Evolutionary conservation across 2,329 filamentous ascomycete genomes (phyloP), one percentile per base, ranked within the genome.

Genomic region (Colletotrichum sp.): DNA sequence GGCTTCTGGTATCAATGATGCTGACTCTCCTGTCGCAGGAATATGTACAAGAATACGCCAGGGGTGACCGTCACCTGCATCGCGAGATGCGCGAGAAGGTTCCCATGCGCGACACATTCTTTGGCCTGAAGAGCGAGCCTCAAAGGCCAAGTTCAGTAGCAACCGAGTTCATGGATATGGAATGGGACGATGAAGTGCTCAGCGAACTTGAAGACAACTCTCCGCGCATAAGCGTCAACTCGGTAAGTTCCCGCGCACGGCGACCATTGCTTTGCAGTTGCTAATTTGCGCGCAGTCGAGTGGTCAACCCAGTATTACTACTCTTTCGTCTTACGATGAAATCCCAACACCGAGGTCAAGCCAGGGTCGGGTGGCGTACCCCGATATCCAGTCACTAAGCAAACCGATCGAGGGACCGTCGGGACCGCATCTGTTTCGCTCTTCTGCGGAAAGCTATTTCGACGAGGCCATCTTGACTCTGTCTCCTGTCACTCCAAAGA

Each of bases 291-390:
- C 72, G 64, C 26, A 80, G 79, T 79, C 79, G 60, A 75, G 77
- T 39, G 90, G 90, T 80, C 91, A 94, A 80, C 92, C 92, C 75
- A 98, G 95, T 87, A 92, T 96, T 82, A 96, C 95, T 5, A 98
- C 96, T 3, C 88, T 97, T 48, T 98, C 96, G 8, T 96, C 95
- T 2, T 96, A 94, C 80, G 95, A 98, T 81, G 96, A 98, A 82
- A 90, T 93, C 5, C 92, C 92, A 34, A 98, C 96, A 30, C 96
- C 96, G 21, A 90, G 92, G 77, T 94, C 94, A 61, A 90, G 87
- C 80, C 89, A 89, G 78, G 88, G 91, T 78, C 90, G 91, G 76
- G 89, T 89, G 77, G 88, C 88, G 32, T 95, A 92, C 67, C 43
- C 64, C 28, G 90, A 92, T 60, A 86, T 90, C 76, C 89, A 90